Percentiles rank a stretch among this genome's conserved stretches.
Evolutionary conservation across 768 basidiomycete genomes (phyloP).

Genomic region (Termitomyces sp.): DNA sequence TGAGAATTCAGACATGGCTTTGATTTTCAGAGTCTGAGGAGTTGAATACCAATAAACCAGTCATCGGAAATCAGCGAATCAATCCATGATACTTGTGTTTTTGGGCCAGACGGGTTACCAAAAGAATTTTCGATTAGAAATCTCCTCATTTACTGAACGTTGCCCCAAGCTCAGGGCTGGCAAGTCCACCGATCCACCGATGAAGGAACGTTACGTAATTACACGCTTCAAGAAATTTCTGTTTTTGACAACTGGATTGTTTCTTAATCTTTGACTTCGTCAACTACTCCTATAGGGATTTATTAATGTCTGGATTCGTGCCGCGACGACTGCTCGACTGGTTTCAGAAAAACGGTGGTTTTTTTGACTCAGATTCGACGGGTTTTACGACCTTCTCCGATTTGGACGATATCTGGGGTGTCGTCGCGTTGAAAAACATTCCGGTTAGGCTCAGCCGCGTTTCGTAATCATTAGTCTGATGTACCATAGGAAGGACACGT

Average conservation of each 20-base stretch:
- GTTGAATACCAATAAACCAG: background rate
- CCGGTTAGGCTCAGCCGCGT: constrained; percentile 37
- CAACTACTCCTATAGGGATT: background rate
- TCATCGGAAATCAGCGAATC: background rate
- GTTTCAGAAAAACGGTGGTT: constrained; percentile 50
- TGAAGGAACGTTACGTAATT: background rate
- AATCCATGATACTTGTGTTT: background rate
- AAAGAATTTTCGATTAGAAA: background rate
- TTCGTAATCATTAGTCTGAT: background rate
- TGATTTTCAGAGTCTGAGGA: too few relatives aligned
- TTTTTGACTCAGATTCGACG: constrained; percentile 40
- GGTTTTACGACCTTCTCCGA: constrained; percentile 39
- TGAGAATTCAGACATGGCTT: too few relatives aligned
- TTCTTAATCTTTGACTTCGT: background rate
- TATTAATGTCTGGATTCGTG: background rate
- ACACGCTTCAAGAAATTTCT: background rate
- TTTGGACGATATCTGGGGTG: constrained; percentile 65
- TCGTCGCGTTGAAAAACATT: constrained; percentile 67
- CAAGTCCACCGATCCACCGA: background rate
- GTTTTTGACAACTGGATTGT: background rate
- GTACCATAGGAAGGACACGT: constrained; percentile 57
- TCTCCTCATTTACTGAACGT: background rate
- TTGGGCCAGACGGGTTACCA: background rate
- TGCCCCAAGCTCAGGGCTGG: background rate
- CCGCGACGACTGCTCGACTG: constrained; percentile 28